Percentiles rank a stretch among this genome's conserved stretches.
Conservation (phyloP, 2,329 filamentous ascomycete species). For the Exophiala mesophila region DNA sequence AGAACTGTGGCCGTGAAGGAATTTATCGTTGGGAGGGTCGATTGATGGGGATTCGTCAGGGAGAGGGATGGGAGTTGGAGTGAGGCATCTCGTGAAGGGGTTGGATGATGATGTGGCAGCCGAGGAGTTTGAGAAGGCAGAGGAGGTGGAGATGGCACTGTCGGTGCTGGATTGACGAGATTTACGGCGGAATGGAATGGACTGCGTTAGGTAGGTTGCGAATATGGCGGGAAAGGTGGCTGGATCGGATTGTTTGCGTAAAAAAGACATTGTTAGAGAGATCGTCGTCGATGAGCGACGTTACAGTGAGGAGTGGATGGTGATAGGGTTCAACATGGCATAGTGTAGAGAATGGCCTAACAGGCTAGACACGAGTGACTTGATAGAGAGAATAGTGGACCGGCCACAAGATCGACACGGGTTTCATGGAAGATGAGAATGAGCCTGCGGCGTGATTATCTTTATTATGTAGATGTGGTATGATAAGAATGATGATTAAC, state of each 20-base stretch:
- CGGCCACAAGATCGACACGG: too few species aligned
- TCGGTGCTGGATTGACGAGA: constrained; percentile 38
- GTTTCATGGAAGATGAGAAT: too few species aligned
- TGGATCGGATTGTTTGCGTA: constrained; percentile 21
- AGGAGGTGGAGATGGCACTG: constrained; percentile 32
- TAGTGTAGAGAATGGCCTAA: too few species aligned
- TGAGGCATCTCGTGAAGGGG: constrained; percentile 21
- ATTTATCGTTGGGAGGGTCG: constrained; percentile 30
- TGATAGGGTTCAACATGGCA: too few species aligned
- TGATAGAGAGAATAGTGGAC: too few species aligned
- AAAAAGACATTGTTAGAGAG: constrained; percentile 25
- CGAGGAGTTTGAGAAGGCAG: constrained; percentile 26
- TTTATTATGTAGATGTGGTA: too few species aligned
- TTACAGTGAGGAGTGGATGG: too few species aligned
- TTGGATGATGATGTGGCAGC: constrained; percentile 19
- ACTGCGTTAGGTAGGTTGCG: constrained; percentile 49
- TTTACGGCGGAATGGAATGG: constrained; percentile 41
- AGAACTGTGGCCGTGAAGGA: constrained; percentile 46
- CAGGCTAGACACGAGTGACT: too few species aligned
- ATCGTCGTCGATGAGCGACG: too few species aligned
- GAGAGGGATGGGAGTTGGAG: constrained; percentile 18
- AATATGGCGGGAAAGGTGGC: constrained; percentile 37
- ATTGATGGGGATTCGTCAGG: constrained; percentile 14
- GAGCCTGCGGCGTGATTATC: too few species aligned
- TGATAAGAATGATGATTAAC: too few species aligned